phyloP scores from a whole-genome alignment of 108 stramenopile species.

The Nannochloropsis salina region DNA sequence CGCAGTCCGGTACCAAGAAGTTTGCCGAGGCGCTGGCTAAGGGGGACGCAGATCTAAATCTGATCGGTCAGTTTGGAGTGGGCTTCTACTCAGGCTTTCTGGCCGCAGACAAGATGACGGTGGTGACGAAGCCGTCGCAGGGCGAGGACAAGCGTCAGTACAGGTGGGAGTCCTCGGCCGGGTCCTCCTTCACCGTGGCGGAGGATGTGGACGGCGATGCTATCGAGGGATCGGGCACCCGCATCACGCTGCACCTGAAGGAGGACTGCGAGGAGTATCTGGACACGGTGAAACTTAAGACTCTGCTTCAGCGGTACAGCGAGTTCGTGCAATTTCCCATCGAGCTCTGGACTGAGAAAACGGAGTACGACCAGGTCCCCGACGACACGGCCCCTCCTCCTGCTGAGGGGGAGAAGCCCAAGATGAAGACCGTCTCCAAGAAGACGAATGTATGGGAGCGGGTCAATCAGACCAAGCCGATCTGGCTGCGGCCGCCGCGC shows the following conservation, averaged over 20 bases:
- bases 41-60: conserved; percentile 47
- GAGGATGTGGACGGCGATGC: conserved; percentile 41
- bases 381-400: conserved; percentile 55
- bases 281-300: conserved; percentile 49
- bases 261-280: conserved; percentile 59
- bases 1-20: conserved; percentile 76
- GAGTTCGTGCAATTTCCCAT: conserved; percentile 96
- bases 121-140: conserved; percentile 41
- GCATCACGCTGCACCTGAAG: conserved; percentile 56
- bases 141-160: conserved; percentile 38
- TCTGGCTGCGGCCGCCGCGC: conserved; percentile 86
- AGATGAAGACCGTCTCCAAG: conserved; percentile 91
- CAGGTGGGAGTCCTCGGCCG: conserved; percentile 50
- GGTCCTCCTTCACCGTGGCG: neutral
- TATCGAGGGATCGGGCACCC: conserved; percentile 53
- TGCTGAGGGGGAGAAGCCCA: conserved; percentile 70
- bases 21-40: conserved; percentile 61
- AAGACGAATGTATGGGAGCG: conserved; percentile 73
- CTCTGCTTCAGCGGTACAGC: conserved; percentile 60
- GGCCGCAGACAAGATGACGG: conserved; percentile 53
- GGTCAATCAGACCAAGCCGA: conserved; percentile 89
- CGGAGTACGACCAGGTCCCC: conserved; percentile 84
- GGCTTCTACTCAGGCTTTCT: conserved; percentile 61
- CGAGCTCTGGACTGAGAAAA: conserved; percentile 83
- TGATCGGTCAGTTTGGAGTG: conserved; percentile 59